Evolutionary conservation across 768 basidiomycete species (phyloP), one percentile per base, ranked within the genome.

Genomic region (Crucibulum laeve): DNA sequence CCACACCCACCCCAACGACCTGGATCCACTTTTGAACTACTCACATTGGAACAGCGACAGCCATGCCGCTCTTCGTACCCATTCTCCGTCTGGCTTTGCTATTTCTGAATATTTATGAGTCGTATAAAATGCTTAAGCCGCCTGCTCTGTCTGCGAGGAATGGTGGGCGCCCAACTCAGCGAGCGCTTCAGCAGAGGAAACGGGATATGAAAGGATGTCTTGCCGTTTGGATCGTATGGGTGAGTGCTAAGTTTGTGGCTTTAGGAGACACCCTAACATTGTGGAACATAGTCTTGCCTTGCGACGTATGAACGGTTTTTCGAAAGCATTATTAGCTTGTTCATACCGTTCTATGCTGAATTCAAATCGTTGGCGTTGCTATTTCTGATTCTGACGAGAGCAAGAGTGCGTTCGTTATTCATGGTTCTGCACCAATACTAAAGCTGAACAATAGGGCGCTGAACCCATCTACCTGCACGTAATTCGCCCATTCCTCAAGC

Each of bases 161-260:
- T 62, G 74, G 73, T 46, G 81, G 82, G 10, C 71, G 70, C 19
- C 84, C 83, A 6, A 87, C 82, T 51, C 61, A 74, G 15, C 76
- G 84, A 25, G 86, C 87, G 8, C 58, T 83, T 49, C 74, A 82
- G 19, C 83, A 84, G 60, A 72, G 90, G 54, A 92, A 92, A 61
- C 76, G 90, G 47, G 79, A 83, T 55, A 84, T 92, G 76, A 92
- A 92, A 60, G 88, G 89, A 15, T 82, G 80, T 57, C 67, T 92
- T 38, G 79, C 87, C 26, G 77, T 91, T 11, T 92, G 91, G 91
- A 71, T 88, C 33, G 80, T 92, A 49, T 92, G 87, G 86, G 90
- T 88, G 65, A 64, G 69, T 62, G n/a, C 41, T 8, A 18, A 28
- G 38, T 42, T 45, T 38, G 34, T 19, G 14, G 23, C 38, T 25